Base-by-base conservation (phyloP, 108 stramenopile species). In the Mayamaea pseudoterrestris region DNA sequence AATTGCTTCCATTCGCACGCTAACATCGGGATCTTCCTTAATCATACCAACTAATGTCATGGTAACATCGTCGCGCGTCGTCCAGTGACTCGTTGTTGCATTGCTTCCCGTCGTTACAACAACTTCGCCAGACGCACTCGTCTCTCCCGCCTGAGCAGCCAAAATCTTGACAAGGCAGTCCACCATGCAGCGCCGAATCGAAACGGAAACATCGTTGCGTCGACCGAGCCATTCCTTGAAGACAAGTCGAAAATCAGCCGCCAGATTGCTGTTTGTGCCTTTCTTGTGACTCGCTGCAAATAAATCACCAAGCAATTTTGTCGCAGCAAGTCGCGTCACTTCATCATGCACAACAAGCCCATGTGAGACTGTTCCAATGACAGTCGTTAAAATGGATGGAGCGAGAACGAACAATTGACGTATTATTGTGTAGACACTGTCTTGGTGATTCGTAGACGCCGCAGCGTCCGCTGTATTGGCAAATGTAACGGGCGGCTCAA, bases 361-460 rank as follows among this genome's bases (percentile, higher is more conserved):
- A 17, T 61, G 45, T 0, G 83, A 63, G 25, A 90, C 55, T 14
- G 69, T 85, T 24, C 88, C 88, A 57, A 85, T 67, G 7, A 90
- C 81, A 16, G 88, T 85, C 12, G 87, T 90, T 24, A 90, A 54
- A 41, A 82, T 75, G 26, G 60, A 44, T 1, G 88, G 82, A 0
- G 78, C 76, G 27, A 85, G 67, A 2, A 63, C 30, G 32, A 80
- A 76, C 27, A 90, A 48, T 32, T 85, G 80, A 47, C 76, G 80
- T 1, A 80, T 61, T 44, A 82, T 76, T 27, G 51, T 50, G 47
- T 65, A 90, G 26, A 90, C 74, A n/a, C n/a, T n/a, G n/a, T n/a
- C n/a, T n/a, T n/a, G n/a, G 47, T 80, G n/a, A 17, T 22, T 4
- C 27, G 23, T n/a, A 31, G 49, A 31, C 28, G 24, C 30, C 12